Evolutionary conservation across 2,329 filamentous ascomycete species (phyloP).

Genomic region (Paracamarosporium sp.): DNA sequence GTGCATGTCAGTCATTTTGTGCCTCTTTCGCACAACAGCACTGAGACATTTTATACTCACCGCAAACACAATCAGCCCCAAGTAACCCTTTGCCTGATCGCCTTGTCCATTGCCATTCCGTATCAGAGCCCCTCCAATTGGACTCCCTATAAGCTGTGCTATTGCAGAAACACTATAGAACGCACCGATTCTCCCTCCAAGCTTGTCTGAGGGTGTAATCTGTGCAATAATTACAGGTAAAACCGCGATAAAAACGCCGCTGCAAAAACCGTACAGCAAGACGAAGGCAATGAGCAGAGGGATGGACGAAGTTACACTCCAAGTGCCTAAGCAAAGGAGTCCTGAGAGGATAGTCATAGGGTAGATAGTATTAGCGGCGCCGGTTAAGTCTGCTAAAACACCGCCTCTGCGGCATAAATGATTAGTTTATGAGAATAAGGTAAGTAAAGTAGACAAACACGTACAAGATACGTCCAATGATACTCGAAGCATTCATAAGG

Average conservation of each 20-base stretch:
- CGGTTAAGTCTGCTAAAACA: conserved; percentile 60
- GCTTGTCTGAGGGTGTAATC: conserved; percentile 72
- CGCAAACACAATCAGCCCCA: conserved; percentile 34
- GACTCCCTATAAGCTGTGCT: conserved; percentile 70
- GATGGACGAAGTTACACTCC: conserved; percentile 58
- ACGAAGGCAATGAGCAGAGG: conserved; percentile 69
- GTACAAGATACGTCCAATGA: conserved; percentile 60
- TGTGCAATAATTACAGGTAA: conserved; percentile 71
- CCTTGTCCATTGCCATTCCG: conserved; percentile 9
- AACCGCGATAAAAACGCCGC: conserved; percentile 71
- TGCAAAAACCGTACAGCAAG: conserved; percentile 72
- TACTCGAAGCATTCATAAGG: conserved; percentile 57
- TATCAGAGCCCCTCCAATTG: conserved; percentile 65
- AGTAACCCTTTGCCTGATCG: conserved; percentile 24
- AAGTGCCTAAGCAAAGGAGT: conserved; percentile 61
- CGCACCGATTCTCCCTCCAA: conserved; percentile 73
- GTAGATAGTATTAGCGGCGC: conserved; percentile 62
- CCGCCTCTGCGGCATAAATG: conserved; percentile 47
- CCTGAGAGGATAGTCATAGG: conserved; percentile 52
- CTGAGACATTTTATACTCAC: too few species aligned
- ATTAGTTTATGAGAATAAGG: conserved; percentile 27
- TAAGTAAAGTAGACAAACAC: conserved; percentile 56
- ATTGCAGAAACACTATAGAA: conserved; percentile 69
- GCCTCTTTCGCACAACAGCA: neutral
- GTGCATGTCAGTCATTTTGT: neutral